Evolutionary conservation across 352 stramenopile genomes (phyloP), one percentile per base, ranked within the genome.

Genomic region (Lagenidium giganteum): DNA sequence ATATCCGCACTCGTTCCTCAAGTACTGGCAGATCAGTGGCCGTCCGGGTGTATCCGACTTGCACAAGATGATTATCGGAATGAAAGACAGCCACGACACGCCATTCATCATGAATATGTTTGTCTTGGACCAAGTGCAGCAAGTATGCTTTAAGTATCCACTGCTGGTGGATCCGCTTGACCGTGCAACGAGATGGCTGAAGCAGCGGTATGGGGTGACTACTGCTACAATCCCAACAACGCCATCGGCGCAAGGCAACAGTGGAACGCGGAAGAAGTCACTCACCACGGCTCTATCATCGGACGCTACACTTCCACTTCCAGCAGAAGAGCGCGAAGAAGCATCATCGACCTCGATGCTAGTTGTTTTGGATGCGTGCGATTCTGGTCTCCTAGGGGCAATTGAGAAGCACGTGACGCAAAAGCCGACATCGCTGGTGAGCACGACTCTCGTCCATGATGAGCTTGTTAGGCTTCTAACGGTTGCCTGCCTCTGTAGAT

Each of bases 91-190:
- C 0, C 28, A 66, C 3, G 26, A 59, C 0, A 45, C 31, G 1
- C 47, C 67, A 5, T 51, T 83, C 17, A 51, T 57, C 3, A 57
- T 63, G 8, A 81, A 63, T 33, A 46, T 87, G 31, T 66, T 80
- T 21, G 39, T 83, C 11, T 61, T 78, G 47, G 60, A 80, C 26
- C 67, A 83, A 29, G 44, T 54, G 13, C 56, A 70, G 20, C 57
- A 69, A 51, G 51, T 79, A 12, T 63, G 67, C 28, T 60, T 65
- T 13, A 66, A 69, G 46, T 71, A 70, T 18, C 60, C 67, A 6
- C 44, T 87, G 28, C 53, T 87, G 1, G 20, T 81, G 1, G 75
- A 87, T 24, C 71, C 75, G n/a, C 47, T 82, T 7, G 43, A 47
- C 20, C 45, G 45, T 8, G 67, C 51, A 8, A 41, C 52, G 14